Evolutionary conservation across 352 stramenopile genomes (phyloP).

Genomic region (Lagenidium giganteum): DNA sequence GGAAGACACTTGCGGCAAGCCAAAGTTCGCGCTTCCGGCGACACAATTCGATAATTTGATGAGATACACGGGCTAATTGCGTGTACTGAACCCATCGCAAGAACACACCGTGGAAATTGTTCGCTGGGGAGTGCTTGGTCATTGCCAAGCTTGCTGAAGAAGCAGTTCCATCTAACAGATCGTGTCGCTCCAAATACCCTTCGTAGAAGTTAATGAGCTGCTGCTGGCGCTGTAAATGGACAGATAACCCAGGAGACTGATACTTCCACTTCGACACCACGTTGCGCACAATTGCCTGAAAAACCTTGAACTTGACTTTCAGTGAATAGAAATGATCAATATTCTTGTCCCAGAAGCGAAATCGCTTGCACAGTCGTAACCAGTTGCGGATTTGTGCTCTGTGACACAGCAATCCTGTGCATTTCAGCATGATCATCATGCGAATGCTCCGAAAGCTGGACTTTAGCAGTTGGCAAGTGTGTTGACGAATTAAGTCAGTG

Average conservation of each 20-base stretch:
- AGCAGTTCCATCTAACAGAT: constrained; percentile 25
- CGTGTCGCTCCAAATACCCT: constrained; percentile 19
- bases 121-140: constrained; percentile 40
- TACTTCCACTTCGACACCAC: constrained; percentile 49
- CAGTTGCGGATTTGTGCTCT: constrained; percentile 53
- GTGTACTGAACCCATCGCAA: constrained; percentile 56
- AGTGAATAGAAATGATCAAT: constrained; percentile 29
- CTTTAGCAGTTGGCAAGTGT: constrained; percentile 30
- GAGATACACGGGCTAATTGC: constrained; percentile 25
- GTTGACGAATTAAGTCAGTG: constrained; percentile 39
- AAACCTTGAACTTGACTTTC: constrained; percentile 37
- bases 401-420: constrained; percentile 33
- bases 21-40: constrained; percentile 29
- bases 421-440: constrained; percentile 40
- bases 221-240: constrained; percentile 27
- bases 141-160: constrained; percentile 24
- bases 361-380: constrained; percentile 48
- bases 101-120: constrained; percentile 38
- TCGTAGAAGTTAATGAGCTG: constrained; percentile 38
- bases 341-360: constrained; percentile 43
- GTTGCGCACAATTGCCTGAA: constrained; percentile 36
- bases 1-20: constrained; percentile 31
- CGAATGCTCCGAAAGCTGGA: constrained; percentile 56
- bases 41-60: constrained; percentile 16
- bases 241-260: constrained; percentile 29